Evolutionary conservation across 2,329 filamentous ascomycete species (phyloP), one percentile per base, ranked within the genome.

Genomic region (Talaromyces marneffei): DNA sequence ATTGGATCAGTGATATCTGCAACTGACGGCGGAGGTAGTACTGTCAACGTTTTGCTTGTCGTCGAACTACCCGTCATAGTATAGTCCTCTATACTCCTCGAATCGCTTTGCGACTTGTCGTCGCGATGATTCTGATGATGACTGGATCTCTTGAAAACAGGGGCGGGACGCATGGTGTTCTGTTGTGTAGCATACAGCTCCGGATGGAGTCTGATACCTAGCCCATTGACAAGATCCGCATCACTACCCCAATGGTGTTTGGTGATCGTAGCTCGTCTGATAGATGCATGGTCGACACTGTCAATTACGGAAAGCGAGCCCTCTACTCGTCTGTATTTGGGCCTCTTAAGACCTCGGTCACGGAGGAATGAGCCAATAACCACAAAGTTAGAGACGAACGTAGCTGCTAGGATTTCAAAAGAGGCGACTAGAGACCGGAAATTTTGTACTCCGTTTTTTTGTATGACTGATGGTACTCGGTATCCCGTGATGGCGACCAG

Each of bases 281-380:
- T 65, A 44, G 69, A 74, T 57, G 71, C 74, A 53, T 73, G 69
- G 40, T 76, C 74, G 60, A 78, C 70, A 60, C 73, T 74, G 65
- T 85, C 82, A 40, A 75, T 78, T 2, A 80, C 77, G 16, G 81
- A 85, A 25, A 62, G 29, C 14, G 70, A 77, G 6, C 66, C 73
- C 20, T 68, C 52, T 2, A 59, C 66, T 72, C 67, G 72, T 54
- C 88, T 87, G 77, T 90, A 97, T 71, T 91, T 94, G 61, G 83
- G 83, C 76, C 95, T 96, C 80, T 97, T 97, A 42, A 92, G 79
- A 27, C 94, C 94, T 58, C 91, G 85, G 72, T 97, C 93, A 14
- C 93, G 85, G 29, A 97, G 86, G 70, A 97, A 97, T 0, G 92
- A 96, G 12, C 93, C 93, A 2, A 99, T 84, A 0, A 97, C 90